A percentile compares a stretch with the other conserved stretches of the same genome.
These are phyloP conservation scores for Urochloa ruziziensis DNA, from an alignment of 176 grass and related monocot genomes.

Conservation along the genomic window DNA sequence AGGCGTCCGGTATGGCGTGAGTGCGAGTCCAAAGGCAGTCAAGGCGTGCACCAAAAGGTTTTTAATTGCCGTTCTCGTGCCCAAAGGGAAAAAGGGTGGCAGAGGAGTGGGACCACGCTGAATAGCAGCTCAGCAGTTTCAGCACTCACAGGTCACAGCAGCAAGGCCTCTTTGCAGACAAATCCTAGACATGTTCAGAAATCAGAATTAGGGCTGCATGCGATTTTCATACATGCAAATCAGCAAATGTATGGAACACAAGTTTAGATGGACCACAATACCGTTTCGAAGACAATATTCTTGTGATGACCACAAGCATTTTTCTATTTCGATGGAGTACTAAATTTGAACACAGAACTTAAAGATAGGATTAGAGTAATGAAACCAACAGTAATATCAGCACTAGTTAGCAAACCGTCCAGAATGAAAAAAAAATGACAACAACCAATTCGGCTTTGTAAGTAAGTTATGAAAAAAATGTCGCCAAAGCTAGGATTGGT, in stretches of 20 bases:
- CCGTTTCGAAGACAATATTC: too few relatives aligned
- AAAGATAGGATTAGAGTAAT: too few relatives aligned
- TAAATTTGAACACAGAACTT: neutral
- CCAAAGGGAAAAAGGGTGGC: slow-evolving; percentile 5
- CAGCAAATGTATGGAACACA: too few relatives aligned
- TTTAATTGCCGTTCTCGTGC: slow-evolving; percentile 18
- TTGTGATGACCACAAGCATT: neutral
- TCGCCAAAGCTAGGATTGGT: neutral
- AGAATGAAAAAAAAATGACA: too few relatives aligned
- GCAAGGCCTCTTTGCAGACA: slow-evolving; percentile 7
- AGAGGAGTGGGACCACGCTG: slow-evolving; percentile 5
- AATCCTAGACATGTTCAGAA: neutral
- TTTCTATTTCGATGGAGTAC: too few relatives aligned
- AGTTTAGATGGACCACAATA: too few relatives aligned
- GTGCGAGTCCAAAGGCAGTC: slow-evolving; percentile 27
- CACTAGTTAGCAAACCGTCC: too few relatives aligned
- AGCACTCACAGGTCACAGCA: neutral
- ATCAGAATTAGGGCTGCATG: neutral
- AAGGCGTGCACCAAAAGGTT: slow-evolving; percentile 25
- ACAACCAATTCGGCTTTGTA: too few relatives aligned
- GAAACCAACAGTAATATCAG: too few relatives aligned
- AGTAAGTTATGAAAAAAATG: neutral
- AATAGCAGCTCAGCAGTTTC: slow-evolving; percentile 32
- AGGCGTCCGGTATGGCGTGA: neutral
- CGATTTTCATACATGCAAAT: too few relatives aligned